Evolutionary conservation across 2,329 filamentous ascomycete genomes (phyloP).

Genomic region (Aureobasidium sp.): DNA sequence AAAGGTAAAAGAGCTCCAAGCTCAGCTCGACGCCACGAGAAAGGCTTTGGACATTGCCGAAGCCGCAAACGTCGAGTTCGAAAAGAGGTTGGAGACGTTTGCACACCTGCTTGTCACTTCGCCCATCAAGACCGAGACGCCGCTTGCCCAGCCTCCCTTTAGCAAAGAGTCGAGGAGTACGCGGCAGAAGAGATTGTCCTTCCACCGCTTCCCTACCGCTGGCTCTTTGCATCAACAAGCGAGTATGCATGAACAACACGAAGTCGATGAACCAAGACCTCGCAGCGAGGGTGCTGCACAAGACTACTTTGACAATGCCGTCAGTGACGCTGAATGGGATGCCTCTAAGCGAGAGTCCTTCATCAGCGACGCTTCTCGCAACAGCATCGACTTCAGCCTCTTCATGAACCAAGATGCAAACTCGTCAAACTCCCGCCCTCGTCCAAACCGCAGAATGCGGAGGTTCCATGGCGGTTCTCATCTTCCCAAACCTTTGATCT

Average conservation of each 20-base stretch:
- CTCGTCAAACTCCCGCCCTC: neutral
- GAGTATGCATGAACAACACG: neutral
- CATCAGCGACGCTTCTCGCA: conserved; percentile 9
- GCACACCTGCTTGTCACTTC: conserved; percentile 32
- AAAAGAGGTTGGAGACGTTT: conserved; percentile 33
- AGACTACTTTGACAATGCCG: neutral
- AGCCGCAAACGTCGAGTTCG: conserved; percentile 31
- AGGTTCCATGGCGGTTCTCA: conserved; percentile 30
- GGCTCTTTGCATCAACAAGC: conserved; percentile 20
- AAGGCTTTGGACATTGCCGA: conserved; percentile 29
- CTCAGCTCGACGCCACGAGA: conserved; percentile 25
- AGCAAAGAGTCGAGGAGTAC: conserved; percentile 20
- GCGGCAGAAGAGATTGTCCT: conserved; percentile 21
- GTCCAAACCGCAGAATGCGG: conserved; percentile 26
- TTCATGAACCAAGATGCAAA: neutral
- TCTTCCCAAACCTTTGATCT: conserved; percentile 29
- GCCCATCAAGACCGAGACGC: conserved; percentile 29
- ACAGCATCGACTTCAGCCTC: conserved; percentile 4
- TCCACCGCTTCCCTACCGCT: conserved; percentile 29
- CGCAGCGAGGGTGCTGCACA: neutral
- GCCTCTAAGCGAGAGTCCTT: conserved; percentile 14
- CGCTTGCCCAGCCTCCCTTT: conserved; percentile 3
- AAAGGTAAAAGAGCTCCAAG: conserved; percentile 29
- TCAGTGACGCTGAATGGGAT: conserved; percentile 11
- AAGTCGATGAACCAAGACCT: neutral